phyloP scores from a whole-genome alignment of 2,329 filamentous ascomycete genomes.

The Fusarium chaquense region DNA sequence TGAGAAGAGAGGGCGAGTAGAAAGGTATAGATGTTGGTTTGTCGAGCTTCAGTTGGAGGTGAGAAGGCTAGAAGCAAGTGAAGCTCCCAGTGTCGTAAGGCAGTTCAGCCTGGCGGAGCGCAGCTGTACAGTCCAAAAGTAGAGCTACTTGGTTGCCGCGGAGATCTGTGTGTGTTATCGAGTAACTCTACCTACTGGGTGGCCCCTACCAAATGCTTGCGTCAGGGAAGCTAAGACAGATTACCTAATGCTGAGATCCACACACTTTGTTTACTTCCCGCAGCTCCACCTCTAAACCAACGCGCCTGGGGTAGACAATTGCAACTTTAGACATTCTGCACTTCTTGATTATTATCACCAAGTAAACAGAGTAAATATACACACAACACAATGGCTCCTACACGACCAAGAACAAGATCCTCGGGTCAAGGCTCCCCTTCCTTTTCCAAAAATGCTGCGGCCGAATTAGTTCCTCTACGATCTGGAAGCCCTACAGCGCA shows the following conservation, averaged over 20 bases:
- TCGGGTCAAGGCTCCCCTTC: constrained; percentile 44
- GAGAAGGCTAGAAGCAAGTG: constrained; percentile 46
- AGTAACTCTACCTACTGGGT: constrained; percentile 39
- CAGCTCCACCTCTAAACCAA: constrained; percentile 40
- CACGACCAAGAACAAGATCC: constrained; percentile 54
- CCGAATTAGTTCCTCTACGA: constrained; percentile 43
- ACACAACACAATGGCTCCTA: constrained; percentile 59
- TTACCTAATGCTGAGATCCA: constrained; percentile 45
- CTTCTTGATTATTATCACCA: constrained; percentile 19
- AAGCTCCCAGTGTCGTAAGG: constrained; percentile 57
- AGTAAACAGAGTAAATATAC: constrained; percentile 26
- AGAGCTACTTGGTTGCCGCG: constrained; percentile 36
- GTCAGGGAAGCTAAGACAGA: constrained; percentile 38
- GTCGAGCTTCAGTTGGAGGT: constrained; percentile 44
- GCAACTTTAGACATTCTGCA: constrained; percentile 25
- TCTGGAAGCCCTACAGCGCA: constrained; percentile 54
- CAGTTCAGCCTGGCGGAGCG: constrained; percentile 59
- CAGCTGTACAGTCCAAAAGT: constrained; percentile 42
- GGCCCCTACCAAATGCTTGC: constrained; percentile 33
- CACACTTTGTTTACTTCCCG: constrained; percentile 49
- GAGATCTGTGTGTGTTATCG: background rate
- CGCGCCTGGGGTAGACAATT: constrained; percentile 41
- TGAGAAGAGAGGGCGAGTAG: constrained; percentile 6
- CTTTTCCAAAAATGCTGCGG: constrained; percentile 35
- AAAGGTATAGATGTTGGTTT: constrained; percentile 29